Conservation (phyloP, 805 yeast species). For the Clavispora vitiphila region DNA sequence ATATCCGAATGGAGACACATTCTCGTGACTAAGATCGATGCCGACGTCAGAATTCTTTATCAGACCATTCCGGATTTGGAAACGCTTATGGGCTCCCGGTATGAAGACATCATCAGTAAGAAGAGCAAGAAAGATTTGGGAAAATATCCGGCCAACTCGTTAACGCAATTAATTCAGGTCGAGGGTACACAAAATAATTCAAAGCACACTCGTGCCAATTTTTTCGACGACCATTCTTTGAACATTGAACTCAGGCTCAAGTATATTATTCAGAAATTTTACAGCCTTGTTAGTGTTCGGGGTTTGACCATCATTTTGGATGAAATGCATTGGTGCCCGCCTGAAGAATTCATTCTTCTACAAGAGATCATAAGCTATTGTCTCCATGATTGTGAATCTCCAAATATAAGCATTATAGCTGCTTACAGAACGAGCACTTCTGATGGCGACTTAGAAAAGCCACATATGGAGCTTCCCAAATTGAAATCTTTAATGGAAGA, state of each 20-base stretch:
- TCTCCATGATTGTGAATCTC: constrained; percentile 2
- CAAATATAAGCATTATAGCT: constrained; percentile 4
- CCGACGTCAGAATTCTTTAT: constrained; percentile 39
- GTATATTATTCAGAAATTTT: constrained; percentile 38
- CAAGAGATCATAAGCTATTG: constrained; percentile 22
- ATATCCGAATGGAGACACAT: constrained; percentile 38
- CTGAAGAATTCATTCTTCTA: constrained; percentile 24
- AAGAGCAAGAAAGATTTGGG: not conserved
- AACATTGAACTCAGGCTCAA: constrained; percentile 37
- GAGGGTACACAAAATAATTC: not conserved
- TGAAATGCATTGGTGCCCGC: constrained; percentile 42
- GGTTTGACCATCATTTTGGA: constrained; percentile 45
- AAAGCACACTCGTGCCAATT: not conserved
- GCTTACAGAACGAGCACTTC: constrained; percentile 1
- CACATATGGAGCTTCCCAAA: not conserved
- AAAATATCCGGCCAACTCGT: not conserved
- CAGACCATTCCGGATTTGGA: constrained; percentile 42
- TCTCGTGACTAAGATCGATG: constrained; percentile 32
- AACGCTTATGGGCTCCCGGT: constrained; percentile 39
- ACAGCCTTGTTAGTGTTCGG: constrained; percentile 34
- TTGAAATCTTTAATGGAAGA: constrained; percentile 3
- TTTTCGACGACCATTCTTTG: constrained; percentile 5
- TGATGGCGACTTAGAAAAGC: constrained; percentile 1
- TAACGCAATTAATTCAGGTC: not conserved
- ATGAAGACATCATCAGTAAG: constrained; percentile 11